Evolutionary conservation across 148 eudicot genomes (phyloP), one percentile per base, ranked within the genome.

Genomic region (Hydrangea macrophylla): DNA sequence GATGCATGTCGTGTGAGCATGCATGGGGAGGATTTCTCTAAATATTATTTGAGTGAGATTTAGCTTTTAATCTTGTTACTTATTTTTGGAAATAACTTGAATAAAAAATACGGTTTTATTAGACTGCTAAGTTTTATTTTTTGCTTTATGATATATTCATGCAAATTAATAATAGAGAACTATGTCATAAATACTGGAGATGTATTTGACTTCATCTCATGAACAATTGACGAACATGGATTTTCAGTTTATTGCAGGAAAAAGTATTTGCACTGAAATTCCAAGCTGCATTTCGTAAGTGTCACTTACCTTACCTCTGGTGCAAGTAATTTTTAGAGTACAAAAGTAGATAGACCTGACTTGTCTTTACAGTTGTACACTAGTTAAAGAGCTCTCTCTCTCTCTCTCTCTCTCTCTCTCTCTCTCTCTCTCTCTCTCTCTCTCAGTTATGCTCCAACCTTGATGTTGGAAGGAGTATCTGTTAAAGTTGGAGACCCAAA

Each of bases 281-380:
- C 96, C 97, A 59, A 82, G 88, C 79, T 81, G 79, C 79, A 75
- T 66, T 64, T 75, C 78, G 98, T 93, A 73, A 90, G 92, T 75
- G 57, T 51, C 13, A 44, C 68, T 53, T 28, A 48, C 37, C 53
- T 69, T 36, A 22, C 1, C 25, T 40, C 51, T 32, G 44, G 13
- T 37, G 24, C 9, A 35, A 51, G 36, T n/a, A 12, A n/a, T 60
- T 27, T 68, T 37, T 13, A 25, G 23, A 22, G 42, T 69, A 5
- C 58, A 68, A 56, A 5, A 11, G 13, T 11, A 36, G 3, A 3
- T 1, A 17, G 6, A 15, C 9, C 50, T 11, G 36, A 28, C 28
- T 61, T 39, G n/a, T 24, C 28, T 36, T 23, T n/a, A 36, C 5
- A 50, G 67, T 18, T 7, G 2, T 48, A 48, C n/a, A n/a, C n/a